Base-by-base conservation (phyloP, 805 yeast species). In the Scheffersomyces ergatensis region DNA sequence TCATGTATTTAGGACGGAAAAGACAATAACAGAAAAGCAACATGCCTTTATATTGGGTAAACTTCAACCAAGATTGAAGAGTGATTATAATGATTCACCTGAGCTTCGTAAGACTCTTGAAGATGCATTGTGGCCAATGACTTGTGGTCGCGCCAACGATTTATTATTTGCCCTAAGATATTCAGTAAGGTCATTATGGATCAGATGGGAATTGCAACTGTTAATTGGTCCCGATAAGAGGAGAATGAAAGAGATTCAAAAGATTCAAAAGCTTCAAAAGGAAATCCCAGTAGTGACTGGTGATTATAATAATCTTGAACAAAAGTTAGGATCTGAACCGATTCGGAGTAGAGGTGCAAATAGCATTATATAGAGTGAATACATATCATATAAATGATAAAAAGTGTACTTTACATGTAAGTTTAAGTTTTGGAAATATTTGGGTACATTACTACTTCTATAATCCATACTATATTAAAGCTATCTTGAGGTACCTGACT, bases 81-180 rank as follows among this genome's bases (percentile, higher is more conserved):
- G n/a, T 15, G 26, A 38, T 39, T 35, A 40, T 35, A 29, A 33
- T 26, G 18, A 40, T 37, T 8, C 32, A 14, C 18, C 18, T 14
- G 21, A 36, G 26, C n/a, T 15, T 23, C 2, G 38, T 35, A 25
- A n/a, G 2, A 50, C 44, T 1, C 24, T 45, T 9, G 36, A 37
- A 9, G 29, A 44, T 2, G 31, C 37, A 12, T 16, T 64, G 12
- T 2, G 19, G 8, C 12, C 19, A 3, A 14, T 62, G 23, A 32
- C 26, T 16, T 38, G 37, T 34, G 15, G 14, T 8, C 44, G 55
- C 29, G 67, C 62, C 0, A 42, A 55, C 0, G 41, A 37, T 16
- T 44, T 67, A 32, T 56, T 65, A 8, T 62, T 67, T 51, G 71
- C 70, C 0, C 18, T 48, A 19, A 53, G 48, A 29, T 63, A 54